phyloP scores from a whole-genome alignment of 208 protist species.

The Trypanosoma grayi region DNA sequence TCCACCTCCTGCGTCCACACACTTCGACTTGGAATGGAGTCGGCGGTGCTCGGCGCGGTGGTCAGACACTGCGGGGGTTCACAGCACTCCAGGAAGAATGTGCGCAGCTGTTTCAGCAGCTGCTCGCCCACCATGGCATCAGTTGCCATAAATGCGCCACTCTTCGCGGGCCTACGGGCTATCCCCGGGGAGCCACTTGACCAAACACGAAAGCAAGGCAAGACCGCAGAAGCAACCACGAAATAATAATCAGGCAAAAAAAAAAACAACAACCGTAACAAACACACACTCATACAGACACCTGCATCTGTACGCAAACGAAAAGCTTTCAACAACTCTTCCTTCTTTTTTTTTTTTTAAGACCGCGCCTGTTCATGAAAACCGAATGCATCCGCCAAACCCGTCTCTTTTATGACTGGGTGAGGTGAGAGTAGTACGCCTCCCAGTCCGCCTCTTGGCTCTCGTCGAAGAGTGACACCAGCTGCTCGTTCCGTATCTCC shows the following conservation, averaged over 20 bases:
- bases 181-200: too few relatives aligned
- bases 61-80: slow-evolving; percentile 45
- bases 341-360: background rate
- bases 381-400: background rate
- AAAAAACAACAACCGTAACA: too few relatives aligned
- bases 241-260: too few relatives aligned
- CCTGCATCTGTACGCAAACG: too few relatives aligned
- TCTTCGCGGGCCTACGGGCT: background rate
- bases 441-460: slow-evolving; percentile 60
- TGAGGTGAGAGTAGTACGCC: slow-evolving; percentile 56
- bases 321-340: background rate
- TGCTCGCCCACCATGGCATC: slow-evolving; percentile 2
- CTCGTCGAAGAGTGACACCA: slow-evolving; percentile 66
- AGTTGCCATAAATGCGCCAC: slow-evolving; percentile 1
- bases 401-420: background rate
- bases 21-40: slow-evolving; percentile 22
- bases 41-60: slow-evolving; percentile 3
- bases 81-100: slow-evolving; percentile 63
- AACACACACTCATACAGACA: too few relatives aligned
- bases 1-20: slow-evolving; percentile 75
- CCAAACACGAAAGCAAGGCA: too few relatives aligned
- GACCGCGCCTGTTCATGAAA: background rate
- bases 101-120: slow-evolving; percentile 21
- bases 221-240: too few relatives aligned
- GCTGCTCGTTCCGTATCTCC: slow-evolving; percentile 70